Evolutionary conservation across 352 stramenopile genomes (phyloP).

Genomic region (Globisporangium middletonii): DNA sequence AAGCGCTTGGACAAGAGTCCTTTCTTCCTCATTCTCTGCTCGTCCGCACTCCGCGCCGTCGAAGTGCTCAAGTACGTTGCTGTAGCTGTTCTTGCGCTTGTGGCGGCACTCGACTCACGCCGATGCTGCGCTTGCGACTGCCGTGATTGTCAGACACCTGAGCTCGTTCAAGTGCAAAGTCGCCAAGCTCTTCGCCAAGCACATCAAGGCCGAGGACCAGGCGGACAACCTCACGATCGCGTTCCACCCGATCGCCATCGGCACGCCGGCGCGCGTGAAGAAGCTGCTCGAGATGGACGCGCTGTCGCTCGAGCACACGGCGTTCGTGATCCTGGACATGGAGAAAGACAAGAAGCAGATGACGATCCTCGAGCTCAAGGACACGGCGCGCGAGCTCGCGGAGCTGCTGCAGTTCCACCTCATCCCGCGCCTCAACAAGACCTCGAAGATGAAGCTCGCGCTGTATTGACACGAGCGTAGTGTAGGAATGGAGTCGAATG

Average conservation of each 20-base stretch:
- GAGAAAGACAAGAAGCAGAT: slow-evolving; percentile 85
- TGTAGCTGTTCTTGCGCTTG: neutral
- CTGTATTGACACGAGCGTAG: slow-evolving; percentile 44
- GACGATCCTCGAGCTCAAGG: slow-evolving; percentile 79
- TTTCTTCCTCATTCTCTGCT: slow-evolving; percentile 88
- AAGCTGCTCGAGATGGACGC: slow-evolving; percentile 72
- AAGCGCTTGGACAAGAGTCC: slow-evolving; percentile 86
- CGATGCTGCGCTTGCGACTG: neutral
- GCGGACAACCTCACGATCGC: slow-evolving; percentile 64
- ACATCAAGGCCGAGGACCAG: slow-evolving; percentile 90
- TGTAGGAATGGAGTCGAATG: slow-evolving; percentile 7
- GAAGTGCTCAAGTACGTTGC: slow-evolving; percentile 87
- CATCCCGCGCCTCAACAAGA: slow-evolving; percentile 50
- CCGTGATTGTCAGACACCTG: slow-evolving; percentile 35
- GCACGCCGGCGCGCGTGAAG: slow-evolving; percentile 71
- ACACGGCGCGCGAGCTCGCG: slow-evolving; percentile 75
- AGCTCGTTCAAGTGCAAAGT: slow-evolving; percentile 85
- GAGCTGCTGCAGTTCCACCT: slow-evolving; percentile 77
- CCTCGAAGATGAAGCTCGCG: slow-evolving; percentile 63
- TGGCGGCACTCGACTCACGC: neutral
- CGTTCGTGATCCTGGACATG: slow-evolving; percentile 81
- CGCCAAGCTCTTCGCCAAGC: slow-evolving; percentile 96
- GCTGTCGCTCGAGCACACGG: slow-evolving; percentile 74
- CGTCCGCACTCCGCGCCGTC: slow-evolving; percentile 88
- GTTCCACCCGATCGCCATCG: slow-evolving; percentile 76